phyloP scores from a whole-genome alignment of 139 green algal genomes.

The Haematococcus sp. region DNA sequence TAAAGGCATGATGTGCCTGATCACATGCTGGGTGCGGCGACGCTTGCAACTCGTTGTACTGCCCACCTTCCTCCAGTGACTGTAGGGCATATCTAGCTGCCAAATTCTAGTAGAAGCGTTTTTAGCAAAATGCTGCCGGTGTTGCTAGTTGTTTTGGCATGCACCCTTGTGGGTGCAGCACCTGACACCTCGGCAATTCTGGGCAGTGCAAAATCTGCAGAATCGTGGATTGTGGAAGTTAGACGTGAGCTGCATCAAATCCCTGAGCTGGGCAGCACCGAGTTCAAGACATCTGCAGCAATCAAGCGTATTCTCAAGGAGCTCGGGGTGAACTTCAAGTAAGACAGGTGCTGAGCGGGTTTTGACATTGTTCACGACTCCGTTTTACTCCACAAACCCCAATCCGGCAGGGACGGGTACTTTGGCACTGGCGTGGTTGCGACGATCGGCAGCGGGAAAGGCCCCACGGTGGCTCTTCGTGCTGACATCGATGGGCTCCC shows the following conservation, averaged over 20 bases:
- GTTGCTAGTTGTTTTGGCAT: too few relatives aligned
- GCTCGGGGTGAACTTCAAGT: conserved; percentile 62
- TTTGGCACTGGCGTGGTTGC: conserved; percentile 15
- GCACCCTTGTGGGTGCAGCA: too few relatives aligned
- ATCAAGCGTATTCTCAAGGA: conserved; percentile 58
- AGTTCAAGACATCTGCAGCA: conserved; percentile 63
- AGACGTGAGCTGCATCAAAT: conserved; percentile 51
- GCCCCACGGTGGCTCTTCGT: conserved; percentile 69
- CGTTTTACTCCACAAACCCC: not conserved
- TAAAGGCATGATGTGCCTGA: too few relatives aligned
- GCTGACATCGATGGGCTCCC: conserved; percentile 92
- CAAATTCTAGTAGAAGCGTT: too few relatives aligned
- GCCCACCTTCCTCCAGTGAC: not conserved
- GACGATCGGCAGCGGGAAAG: conserved; percentile 13
- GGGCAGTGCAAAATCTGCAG: too few relatives aligned
- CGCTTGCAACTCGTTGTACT: too few relatives aligned
- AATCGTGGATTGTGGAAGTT: conserved; percentile 23
- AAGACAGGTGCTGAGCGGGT: not conserved
- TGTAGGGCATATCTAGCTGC: too few relatives aligned
- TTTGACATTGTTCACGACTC: not conserved
- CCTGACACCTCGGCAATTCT: too few relatives aligned
- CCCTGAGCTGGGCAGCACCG: conserved; percentile 69
- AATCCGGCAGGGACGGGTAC: not conserved
- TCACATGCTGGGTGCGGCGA: too few relatives aligned
- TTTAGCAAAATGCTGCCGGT: too few relatives aligned